Conservation (phyloP, 1,139 yeast species). For the Keqinozyma sinolaborantium region DNA sequence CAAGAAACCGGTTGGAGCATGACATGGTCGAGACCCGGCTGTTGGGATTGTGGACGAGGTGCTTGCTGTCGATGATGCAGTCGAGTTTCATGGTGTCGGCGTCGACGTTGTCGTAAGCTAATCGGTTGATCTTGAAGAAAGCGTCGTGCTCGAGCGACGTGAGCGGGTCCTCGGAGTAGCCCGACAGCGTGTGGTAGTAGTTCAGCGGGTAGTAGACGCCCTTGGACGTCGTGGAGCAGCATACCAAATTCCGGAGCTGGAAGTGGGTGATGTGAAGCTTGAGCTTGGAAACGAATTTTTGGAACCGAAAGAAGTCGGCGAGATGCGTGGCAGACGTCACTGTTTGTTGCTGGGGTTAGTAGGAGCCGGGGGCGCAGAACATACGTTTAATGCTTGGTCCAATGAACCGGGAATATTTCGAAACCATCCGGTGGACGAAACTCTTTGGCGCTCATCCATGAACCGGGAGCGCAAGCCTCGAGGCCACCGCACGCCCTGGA, state of each 20-base stretch:
- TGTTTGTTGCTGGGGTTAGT: conserved; percentile 22
- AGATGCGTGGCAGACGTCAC: conserved; percentile 16
- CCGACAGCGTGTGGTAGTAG: conserved; percentile 27
- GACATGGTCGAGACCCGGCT: conserved; percentile 48
- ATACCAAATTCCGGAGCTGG: conserved; percentile 52
- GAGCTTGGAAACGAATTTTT: conserved; percentile 40
- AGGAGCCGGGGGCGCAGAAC: conserved; percentile 13
- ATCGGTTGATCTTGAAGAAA: conserved; percentile 35
- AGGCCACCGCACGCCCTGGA: conserved; percentile 41
- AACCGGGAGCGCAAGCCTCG: conserved; percentile 28
- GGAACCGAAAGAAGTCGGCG: conserved; percentile 36
- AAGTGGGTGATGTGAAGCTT: conserved; percentile 54
- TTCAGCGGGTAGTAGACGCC: conserved; percentile 43
- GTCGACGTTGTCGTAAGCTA: conserved; percentile 23
- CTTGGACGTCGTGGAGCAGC: conserved; percentile 31
- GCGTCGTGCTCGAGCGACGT: conserved; percentile 23
- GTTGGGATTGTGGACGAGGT: conserved; percentile 26
- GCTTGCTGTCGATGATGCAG: conserved; percentile 39
- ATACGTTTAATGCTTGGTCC: conserved; percentile 28
- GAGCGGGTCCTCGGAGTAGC: conserved; percentile 14
- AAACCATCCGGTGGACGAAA: conserved; percentile 37
- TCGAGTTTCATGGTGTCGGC: conserved; percentile 26
- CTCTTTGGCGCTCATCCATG: conserved; percentile 28
- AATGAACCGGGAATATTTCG: conserved; percentile 35
- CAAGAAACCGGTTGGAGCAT: conserved; percentile 38